Evolutionary conservation across 768 basidiomycete genomes (phyloP).

Genomic region (Mycena polygramma): DNA sequence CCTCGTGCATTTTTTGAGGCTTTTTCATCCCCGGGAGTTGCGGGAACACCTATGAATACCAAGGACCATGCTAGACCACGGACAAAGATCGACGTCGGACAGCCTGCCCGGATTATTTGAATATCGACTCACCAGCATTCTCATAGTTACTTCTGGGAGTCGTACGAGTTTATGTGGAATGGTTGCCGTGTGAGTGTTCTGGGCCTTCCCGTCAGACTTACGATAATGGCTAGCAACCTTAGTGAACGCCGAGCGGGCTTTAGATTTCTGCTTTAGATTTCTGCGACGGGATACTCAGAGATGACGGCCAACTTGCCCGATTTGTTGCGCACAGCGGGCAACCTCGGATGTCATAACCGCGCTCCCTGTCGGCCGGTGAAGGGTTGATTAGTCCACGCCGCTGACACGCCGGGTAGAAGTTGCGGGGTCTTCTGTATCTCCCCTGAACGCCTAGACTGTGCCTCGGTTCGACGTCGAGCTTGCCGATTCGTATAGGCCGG

Average conservation of each 20-base stretch:
- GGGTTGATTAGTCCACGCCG: not conserved
- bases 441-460: not conserved
- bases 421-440: not conserved
- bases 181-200: not conserved
- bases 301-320: not conserved
- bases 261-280: no score
- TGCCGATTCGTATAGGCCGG: not conserved
- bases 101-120: not conserved
- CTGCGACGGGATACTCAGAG: no score
- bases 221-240: not conserved
- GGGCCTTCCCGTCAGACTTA: not conserved
- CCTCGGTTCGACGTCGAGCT: not conserved
- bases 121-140: not conserved
- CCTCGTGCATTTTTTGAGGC: not conserved
- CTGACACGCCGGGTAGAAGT: not conserved
- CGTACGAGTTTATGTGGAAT: no score
- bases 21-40: slow-evolving; percentile 4
- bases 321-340: not conserved
- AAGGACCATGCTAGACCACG: not conserved
- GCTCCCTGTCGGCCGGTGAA: slow-evolving; percentile 4
- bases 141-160: not conserved
- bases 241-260: not conserved
- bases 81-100: not conserved
- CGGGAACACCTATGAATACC: not conserved
- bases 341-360: slow-evolving; percentile 13